Percentiles rank a stretch among this genome's conserved stretches.
These are phyloP conservation scores for Gossypium bickii DNA, from an alignment of 345 rosid species.

Conservation along the genomic window DNA sequence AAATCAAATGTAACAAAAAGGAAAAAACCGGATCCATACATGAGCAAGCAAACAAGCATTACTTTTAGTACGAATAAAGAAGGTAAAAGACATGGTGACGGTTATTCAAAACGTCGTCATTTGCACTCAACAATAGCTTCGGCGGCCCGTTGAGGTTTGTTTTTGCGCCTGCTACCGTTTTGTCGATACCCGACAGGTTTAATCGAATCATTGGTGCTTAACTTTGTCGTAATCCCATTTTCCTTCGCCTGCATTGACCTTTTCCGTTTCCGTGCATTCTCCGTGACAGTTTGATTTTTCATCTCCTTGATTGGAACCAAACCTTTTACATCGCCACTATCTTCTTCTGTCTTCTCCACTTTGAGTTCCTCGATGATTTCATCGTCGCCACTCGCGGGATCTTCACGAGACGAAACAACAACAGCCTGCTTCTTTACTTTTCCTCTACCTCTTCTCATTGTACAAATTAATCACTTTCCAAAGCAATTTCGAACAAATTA, in stretches of 20 bases:
- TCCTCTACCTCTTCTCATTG: slow-evolving; percentile 66
- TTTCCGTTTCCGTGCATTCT: slow-evolving; percentile 57
- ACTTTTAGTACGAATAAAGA: not conserved
- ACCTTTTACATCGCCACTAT: slow-evolving; percentile 34
- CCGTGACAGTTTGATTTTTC: slow-evolving; percentile 28
- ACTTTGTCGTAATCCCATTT: slow-evolving; percentile 36
- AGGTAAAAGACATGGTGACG: slow-evolving; percentile 1
- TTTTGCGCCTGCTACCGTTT: slow-evolving; percentile 65
- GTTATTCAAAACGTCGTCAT: slow-evolving; percentile 33
- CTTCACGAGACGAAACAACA: slow-evolving; percentile 39
- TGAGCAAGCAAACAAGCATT: slow-evolving; percentile 6
- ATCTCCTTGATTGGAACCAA: slow-evolving; percentile 33
- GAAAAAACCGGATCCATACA: slow-evolving; percentile 14
- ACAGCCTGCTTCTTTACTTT: slow-evolving; percentile 61
- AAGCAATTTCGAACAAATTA: slow-evolving; percentile 3
- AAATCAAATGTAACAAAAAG: not conserved
- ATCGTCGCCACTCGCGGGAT: slow-evolving; percentile 53
- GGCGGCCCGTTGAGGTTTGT: slow-evolving; percentile 73
- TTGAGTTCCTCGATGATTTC: slow-evolving; percentile 48
- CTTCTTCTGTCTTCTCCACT: slow-evolving; percentile 36
- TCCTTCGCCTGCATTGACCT: slow-evolving; percentile 38
- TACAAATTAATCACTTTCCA: not conserved
- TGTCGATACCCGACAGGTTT: slow-evolving; percentile 52
- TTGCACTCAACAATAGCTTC: slow-evolving; percentile 73
- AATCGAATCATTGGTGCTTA: slow-evolving; percentile 34